Conservation (phyloP, 2,329 filamentous ascomycete species). For the Gremmenia infestans region DNA sequence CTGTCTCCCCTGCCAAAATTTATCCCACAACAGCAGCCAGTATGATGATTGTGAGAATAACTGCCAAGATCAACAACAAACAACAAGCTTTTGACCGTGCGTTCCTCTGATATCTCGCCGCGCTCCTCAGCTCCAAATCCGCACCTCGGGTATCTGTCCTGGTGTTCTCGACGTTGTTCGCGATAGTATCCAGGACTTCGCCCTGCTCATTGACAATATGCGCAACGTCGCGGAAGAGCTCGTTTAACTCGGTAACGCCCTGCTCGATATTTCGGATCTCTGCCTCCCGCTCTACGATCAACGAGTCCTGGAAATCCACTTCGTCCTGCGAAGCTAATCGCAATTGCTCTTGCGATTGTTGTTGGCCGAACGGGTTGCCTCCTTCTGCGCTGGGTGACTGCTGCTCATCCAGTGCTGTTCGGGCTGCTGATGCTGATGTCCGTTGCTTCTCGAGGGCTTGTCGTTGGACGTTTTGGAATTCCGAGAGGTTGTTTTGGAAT, state of each 20-base stretch:
- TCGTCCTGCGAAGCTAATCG: conserved; percentile 87
- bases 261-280: conserved; percentile 98
- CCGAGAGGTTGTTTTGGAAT: conserved; percentile 80
- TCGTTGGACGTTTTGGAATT: conserved; percentile 91
- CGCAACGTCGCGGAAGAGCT: conserved; percentile 95
- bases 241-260: conserved; percentile 90
- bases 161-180: conserved; percentile 80
- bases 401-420: conserved; percentile 68
- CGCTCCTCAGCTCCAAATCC: conserved; percentile 77
- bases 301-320: conserved; percentile 92
- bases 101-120: conserved; percentile 89
- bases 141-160: conserved; percentile 78
- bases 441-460: conserved; percentile 89
- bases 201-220: conserved; percentile 96
- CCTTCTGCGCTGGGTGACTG: conserved; percentile 34
- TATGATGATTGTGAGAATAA: conserved; percentile 86
- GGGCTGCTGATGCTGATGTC: conserved; percentile 76
- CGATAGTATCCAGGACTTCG: conserved; percentile 79
- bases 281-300: conserved; percentile 93
- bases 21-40: conserved; percentile 78
- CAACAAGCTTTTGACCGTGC: conserved; percentile 94
- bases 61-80: conserved; percentile 77
- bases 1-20: not conserved
- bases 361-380: conserved; percentile 40
- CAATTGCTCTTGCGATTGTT: conserved; percentile 69